These are phyloP conservation scores for Aaosphaeria arxii DNA, from an alignment of 2,329 filamentous ascomycete genomes.

Conservation along the genomic window DNA sequence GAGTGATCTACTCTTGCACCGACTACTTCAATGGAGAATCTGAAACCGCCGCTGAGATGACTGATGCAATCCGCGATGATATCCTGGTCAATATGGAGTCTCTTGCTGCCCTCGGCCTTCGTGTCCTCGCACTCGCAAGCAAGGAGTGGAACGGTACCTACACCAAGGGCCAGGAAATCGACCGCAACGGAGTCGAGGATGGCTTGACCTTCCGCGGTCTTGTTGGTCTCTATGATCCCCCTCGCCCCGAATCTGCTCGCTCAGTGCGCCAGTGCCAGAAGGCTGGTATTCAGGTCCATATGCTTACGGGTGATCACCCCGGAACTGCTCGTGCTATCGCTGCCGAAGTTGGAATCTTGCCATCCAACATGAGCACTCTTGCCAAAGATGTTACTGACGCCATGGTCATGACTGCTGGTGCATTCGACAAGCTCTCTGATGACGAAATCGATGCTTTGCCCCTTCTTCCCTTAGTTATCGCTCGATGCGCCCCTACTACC, in stretches of 20 bases:
- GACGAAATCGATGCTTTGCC: conserved; percentile 71
- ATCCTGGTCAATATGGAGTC: conserved; percentile 68
- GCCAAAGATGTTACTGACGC: conserved; percentile 26
- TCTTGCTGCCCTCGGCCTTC: conserved; percentile 63
- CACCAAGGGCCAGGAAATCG: conserved; percentile 43
- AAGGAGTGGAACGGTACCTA: conserved; percentile 44
- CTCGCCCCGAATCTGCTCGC: conserved; percentile 71
- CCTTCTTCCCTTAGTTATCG: conserved; percentile 75
- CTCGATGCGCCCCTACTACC: conserved; percentile 78
- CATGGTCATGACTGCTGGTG: conserved; percentile 43
- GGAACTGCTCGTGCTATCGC: conserved; percentile 48
- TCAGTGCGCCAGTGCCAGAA: conserved; percentile 44
- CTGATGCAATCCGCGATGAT: conserved; percentile 52
- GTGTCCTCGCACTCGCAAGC: conserved; percentile 65
- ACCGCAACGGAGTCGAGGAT: conserved; percentile 63
- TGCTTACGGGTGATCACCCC: conserved; percentile 49
- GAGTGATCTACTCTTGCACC: conserved; percentile 63
- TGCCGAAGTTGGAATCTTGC: conserved; percentile 47
- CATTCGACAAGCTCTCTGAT: conserved; percentile 76
- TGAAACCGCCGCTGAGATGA: conserved; percentile 43
- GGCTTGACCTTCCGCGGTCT: conserved; percentile 73
- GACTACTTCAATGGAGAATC: conserved; percentile 46
- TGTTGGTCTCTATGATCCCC: conserved; percentile 81
- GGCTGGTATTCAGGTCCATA: conserved; percentile 48
- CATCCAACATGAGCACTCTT: conserved; percentile 22